A percentile compares a stretch with the other conserved stretches of the same genome.
Conservation (phyloP, 2,329 filamentous ascomycete species). For the Apiospora kogelbergensis region DNA sequence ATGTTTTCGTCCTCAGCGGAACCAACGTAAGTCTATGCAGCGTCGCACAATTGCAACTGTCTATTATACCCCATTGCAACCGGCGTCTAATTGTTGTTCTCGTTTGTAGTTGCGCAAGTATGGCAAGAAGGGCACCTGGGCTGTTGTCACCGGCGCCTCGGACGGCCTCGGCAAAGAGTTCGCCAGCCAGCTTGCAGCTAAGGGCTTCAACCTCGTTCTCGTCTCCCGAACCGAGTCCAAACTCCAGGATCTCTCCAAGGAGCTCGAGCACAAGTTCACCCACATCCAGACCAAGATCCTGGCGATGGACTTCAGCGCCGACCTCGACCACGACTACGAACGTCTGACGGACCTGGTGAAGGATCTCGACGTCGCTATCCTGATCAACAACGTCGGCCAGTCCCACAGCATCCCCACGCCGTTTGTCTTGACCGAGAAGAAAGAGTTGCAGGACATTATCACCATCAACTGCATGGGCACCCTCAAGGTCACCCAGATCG, state of each 20-base stretch:
- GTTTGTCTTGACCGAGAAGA: constrained; percentile 75
- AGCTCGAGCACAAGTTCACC: constrained; percentile 71
- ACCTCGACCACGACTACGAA: constrained; percentile 78
- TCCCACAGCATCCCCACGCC: constrained; percentile 91
- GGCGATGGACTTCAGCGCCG: constrained; percentile 87
- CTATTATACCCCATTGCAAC: not conserved
- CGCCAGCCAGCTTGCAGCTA: constrained; percentile 81
- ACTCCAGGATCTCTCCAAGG: constrained; percentile 72
- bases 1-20: constrained; percentile 67
- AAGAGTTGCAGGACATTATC: constrained; percentile 87
- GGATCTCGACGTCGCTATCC: constrained; percentile 77
- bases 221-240: constrained; percentile 95
- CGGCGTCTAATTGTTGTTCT: not conserved
- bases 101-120: constrained; percentile 75
- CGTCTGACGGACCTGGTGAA: constrained; percentile 67
- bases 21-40: constrained; percentile 49
- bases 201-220: constrained; percentile 93
- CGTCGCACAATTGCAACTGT: not conserved
- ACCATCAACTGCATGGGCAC: constrained; percentile 94
- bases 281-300: constrained; percentile 73
- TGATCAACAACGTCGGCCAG: constrained; percentile 96
- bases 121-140: constrained; percentile 90
- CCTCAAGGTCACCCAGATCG: constrained; percentile 79
- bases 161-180: constrained; percentile 98
- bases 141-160: constrained; percentile 89